Evolutionary conservation across 768 basidiomycete genomes (phyloP).

Genomic region (Phylloporus scabripes): DNA sequence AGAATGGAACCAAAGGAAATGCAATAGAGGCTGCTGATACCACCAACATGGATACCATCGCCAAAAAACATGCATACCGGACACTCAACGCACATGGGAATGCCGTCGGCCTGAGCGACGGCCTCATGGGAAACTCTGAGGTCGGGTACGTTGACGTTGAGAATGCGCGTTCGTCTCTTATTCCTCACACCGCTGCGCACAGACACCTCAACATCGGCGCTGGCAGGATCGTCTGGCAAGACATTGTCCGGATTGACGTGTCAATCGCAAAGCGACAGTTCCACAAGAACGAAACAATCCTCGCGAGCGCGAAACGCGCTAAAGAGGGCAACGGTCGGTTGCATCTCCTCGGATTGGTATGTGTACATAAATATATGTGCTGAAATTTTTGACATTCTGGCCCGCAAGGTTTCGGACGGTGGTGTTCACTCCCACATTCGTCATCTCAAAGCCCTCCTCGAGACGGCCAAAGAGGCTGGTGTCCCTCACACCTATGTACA

Average conservation of each 20-base stretch:
- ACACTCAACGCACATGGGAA: conserved; percentile 79
- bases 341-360: conserved; percentile 83
- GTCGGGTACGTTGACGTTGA: conserved; percentile 63
- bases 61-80: conserved; percentile 66
- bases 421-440: conserved; percentile 95
- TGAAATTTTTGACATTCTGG: conserved; percentile 1
- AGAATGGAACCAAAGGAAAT: conserved; percentile 73
- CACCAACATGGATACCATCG: conserved; percentile 85
- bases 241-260: conserved; percentile 93
- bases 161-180: neutral
- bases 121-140: conserved; percentile 97
- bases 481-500: conserved; percentile 87
- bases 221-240: conserved; percentile 94
- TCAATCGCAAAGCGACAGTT: conserved; percentile 86
- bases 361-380: conserved; percentile 16
- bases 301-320: conserved; percentile 69
- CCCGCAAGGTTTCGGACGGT: conserved; percentile 76
- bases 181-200: neutral
- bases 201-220: conserved; percentile 95
- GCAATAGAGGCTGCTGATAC: conserved; percentile 84
- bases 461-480: conserved; percentile 80
- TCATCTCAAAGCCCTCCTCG: conserved; percentile 86
- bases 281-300: conserved; percentile 68
- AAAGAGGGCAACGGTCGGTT: conserved; percentile 79
- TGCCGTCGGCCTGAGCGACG: conserved; percentile 89